Conservation (phyloP, 192 early-diverging fungal species). For the Rhizophagus sp. region DNA sequence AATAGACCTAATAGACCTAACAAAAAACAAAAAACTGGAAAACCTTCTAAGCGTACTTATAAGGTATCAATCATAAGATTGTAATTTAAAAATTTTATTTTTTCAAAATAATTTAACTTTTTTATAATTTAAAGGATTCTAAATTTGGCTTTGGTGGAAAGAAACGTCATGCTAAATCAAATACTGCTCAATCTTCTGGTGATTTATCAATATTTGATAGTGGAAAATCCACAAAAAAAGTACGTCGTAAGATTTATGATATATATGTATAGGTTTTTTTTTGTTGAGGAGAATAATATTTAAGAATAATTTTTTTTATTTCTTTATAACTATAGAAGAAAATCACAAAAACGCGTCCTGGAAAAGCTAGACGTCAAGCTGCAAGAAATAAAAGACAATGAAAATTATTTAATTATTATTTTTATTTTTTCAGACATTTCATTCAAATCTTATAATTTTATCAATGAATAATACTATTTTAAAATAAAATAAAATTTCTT, state of each 20-base stretch:
- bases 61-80: constrained; percentile 21
- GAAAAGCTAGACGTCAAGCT: constrained; percentile 44
- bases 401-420: background rate
- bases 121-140: constrained; percentile 53
- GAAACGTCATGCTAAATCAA: constrained; percentile 76
- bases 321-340: constrained; percentile 24
- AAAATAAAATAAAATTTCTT: too few species aligned
- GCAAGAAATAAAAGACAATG: constrained; percentile 5
- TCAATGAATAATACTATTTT: too few species aligned
- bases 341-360: constrained; percentile 36
- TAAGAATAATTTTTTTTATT: constrained; percentile 31
- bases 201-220: constrained; percentile 71
- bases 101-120: background rate
- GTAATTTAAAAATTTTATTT: background rate
- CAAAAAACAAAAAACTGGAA: constrained; percentile 6
- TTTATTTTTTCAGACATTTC: too few species aligned
- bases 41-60: background rate
- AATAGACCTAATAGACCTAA: background rate
- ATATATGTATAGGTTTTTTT: background rate
- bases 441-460: too few species aligned
- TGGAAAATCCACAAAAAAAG: constrained; percentile 30
- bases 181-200: constrained; percentile 73
- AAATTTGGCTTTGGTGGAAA: constrained; percentile 95
- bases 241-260: background rate
- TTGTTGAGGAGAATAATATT: constrained; percentile 19